Conservation (phyloP, 768 basidiomycete species). For the Leucosporidium scottii region DNA sequence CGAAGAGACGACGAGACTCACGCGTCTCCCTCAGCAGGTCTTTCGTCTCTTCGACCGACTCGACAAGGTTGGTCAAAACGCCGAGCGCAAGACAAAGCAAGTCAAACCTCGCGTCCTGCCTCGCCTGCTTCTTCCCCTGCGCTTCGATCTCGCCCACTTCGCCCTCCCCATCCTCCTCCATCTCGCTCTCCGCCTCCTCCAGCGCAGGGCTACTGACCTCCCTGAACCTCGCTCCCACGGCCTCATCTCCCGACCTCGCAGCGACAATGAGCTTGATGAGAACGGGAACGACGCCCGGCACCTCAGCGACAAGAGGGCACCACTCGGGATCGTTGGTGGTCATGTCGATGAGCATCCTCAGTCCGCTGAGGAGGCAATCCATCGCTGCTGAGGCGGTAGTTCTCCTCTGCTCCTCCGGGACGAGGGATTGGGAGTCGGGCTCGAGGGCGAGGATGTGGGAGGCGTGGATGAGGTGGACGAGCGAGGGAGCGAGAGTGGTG, state of each 20-base stretch:
- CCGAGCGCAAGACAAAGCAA: conserved; percentile 22
- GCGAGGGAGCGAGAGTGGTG: not conserved
- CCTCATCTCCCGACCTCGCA: not conserved
- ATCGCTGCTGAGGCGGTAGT: not conserved
- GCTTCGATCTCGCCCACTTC: not conserved
- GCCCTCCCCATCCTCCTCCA: not conserved
- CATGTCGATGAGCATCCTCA: conserved; percentile 2
- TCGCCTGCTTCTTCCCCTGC: not conserved
- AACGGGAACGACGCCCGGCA: not conserved
- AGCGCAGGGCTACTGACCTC: not conserved
- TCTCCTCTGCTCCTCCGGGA: no score
- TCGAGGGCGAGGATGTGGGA: conserved; percentile 1
- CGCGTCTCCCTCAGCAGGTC: conserved; percentile 5
- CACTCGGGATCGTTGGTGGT: conserved; percentile 1
- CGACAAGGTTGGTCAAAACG: conserved; percentile 21
- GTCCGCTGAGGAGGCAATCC: not conserved
- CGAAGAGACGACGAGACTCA: not conserved
- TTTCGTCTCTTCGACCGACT: conserved; percentile 5
- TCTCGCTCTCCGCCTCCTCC: not conserved
- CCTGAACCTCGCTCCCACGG: not conserved
- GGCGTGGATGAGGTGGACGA: conserved; percentile 8
- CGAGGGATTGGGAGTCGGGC: not conserved
- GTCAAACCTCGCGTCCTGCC: conserved; percentile 10
- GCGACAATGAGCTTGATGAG: not conserved
- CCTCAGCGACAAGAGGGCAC: not conserved